These are phyloP conservation scores for Ophiocordyceps polyrhachis-furcata DNA, from an alignment of 2,329 filamentous ascomycete genomes.

Conservation along the genomic window DNA sequence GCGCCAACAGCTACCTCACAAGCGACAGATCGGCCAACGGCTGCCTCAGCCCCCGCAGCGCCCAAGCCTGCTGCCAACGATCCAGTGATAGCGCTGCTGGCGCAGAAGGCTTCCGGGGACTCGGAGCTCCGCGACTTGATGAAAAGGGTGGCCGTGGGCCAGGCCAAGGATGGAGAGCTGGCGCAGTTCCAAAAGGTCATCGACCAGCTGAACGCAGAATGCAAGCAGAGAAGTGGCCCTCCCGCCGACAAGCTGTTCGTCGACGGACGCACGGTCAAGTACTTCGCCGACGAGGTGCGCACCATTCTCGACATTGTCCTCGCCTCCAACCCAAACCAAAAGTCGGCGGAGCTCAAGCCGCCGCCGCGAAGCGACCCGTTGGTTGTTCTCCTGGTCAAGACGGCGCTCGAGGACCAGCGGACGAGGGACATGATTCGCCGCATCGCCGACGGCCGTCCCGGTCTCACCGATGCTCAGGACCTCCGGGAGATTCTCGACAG, in stretches of 20 bases:
- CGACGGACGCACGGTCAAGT: conserved; percentile 36
- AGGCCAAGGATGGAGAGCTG: conserved; percentile 52
- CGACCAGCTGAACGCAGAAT: conserved; percentile 50
- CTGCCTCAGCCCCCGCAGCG: conserved; percentile 2
- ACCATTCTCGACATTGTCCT: conserved; percentile 39
- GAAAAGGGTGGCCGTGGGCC: conserved; percentile 64
- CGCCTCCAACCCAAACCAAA: conserved; percentile 38
- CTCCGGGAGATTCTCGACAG: conserved; percentile 33
- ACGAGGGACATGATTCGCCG: conserved; percentile 32
- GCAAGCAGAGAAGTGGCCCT: conserved; percentile 33
- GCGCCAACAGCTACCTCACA: conserved; percentile 8
- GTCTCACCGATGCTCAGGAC: conserved; percentile 32
- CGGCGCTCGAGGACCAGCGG: conserved; percentile 32
- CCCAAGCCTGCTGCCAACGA: conserved; percentile 27
- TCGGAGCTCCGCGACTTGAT: conserved; percentile 57
- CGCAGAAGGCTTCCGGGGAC: conserved; percentile 56
- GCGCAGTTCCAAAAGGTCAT: conserved; percentile 66
- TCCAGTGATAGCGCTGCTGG: conserved; percentile 64
- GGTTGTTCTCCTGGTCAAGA: conserved; percentile 36
- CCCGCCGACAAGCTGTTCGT: conserved; percentile 36
- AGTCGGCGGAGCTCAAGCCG: conserved; percentile 30
- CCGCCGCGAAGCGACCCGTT: conserved; percentile 35
- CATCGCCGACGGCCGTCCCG: conserved; percentile 31
- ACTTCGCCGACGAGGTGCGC: conserved; percentile 39
- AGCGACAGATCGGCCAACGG: neutral